These are phyloP conservation scores for Tricholoma saponaceum DNA, from an alignment of 768 basidiomycete species.

Conservation along the genomic window DNA sequence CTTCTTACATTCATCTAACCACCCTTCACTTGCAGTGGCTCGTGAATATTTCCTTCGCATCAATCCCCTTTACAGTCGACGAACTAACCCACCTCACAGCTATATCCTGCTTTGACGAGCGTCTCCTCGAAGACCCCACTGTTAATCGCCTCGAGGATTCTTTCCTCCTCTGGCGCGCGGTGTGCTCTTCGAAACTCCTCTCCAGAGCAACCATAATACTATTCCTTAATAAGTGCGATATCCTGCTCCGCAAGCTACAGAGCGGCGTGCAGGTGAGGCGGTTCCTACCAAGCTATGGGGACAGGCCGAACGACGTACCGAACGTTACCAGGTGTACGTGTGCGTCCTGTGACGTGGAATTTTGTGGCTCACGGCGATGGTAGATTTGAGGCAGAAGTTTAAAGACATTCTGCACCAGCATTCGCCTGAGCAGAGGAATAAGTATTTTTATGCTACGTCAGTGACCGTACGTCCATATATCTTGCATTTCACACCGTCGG, in stretches of 20 bases:
- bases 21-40: slow-evolving; percentile 36
- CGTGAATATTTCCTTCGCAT: slow-evolving; percentile 38
- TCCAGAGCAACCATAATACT: slow-evolving; percentile 59
- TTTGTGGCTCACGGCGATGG: not conserved
- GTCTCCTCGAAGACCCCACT: slow-evolving; percentile 50
- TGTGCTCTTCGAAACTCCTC: slow-evolving; percentile 59
- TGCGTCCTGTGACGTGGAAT: not conserved
- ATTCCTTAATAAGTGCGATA: slow-evolving; percentile 74
- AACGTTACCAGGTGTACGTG: slow-evolving; percentile 54
- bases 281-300: slow-evolving; percentile 59
- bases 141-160: slow-evolving; percentile 75
- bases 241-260: slow-evolving; percentile 48
- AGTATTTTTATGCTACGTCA: slow-evolving; percentile 58
- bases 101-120: slow-evolving; percentile 43
- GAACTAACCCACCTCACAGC: slow-evolving; percentile 16
- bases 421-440: slow-evolving; percentile 45
- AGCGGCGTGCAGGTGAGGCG: slow-evolving; percentile 44
- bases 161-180: slow-evolving; percentile 59
- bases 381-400: slow-evolving; percentile 40
- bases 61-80: not conserved
- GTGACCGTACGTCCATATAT: slow-evolving; percentile 42
- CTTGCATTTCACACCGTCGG: not conserved
- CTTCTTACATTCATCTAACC: slow-evolving; percentile 4
- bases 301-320: slow-evolving; percentile 53
- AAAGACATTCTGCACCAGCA: slow-evolving; percentile 47